phyloP scores from a whole-genome alignment of 192 early-diverging fungal species.

The Podochytrium sp. region DNA sequence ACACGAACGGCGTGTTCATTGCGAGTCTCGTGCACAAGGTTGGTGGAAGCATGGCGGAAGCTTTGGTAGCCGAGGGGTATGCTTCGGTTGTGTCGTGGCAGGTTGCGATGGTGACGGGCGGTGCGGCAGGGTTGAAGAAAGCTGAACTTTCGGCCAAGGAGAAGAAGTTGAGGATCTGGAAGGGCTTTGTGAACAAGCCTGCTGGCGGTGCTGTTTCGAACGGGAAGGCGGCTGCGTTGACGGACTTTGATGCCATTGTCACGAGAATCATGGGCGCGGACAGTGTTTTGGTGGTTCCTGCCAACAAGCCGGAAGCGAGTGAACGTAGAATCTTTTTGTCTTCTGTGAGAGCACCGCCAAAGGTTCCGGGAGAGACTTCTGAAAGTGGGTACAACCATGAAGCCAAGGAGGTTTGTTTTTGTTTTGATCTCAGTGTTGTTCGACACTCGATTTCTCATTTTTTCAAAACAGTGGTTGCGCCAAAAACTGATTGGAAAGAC shows the following conservation, averaged over 20 bases:
- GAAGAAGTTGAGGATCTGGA: constrained; percentile 87
- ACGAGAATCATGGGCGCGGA: constrained; percentile 66
- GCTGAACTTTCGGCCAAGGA: constrained; percentile 82
- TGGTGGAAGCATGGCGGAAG: constrained; percentile 91
- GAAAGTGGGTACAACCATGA: constrained; percentile 84
- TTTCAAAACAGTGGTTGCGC: constrained; percentile 63
- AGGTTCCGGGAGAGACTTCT: constrained; percentile 70
- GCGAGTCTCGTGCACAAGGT: constrained; percentile 76
- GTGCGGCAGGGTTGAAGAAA: constrained; percentile 68
- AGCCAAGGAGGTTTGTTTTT: constrained; percentile 69
- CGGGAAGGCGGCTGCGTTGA: constrained; percentile 50
- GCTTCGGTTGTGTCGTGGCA: constrained; percentile 91
- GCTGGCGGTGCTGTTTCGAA: constrained; percentile 42
- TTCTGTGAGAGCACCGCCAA: constrained; percentile 68
- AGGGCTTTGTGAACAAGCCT: constrained; percentile 62
- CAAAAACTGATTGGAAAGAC: constrained; percentile 85
- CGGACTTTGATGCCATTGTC: constrained; percentile 63
- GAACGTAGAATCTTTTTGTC: constrained; percentile 67
- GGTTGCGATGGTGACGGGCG: constrained; percentile 73
- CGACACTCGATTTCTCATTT: neutral
- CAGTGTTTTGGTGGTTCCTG: constrained; percentile 54
- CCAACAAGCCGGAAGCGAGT: constrained; percentile 27
- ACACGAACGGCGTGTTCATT: constrained; percentile 73
- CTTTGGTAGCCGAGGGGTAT: constrained; percentile 76
- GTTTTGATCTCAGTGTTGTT: neutral